Conservation (phyloP, 805 yeast species). For the Cyberlindnera americana region DNA sequence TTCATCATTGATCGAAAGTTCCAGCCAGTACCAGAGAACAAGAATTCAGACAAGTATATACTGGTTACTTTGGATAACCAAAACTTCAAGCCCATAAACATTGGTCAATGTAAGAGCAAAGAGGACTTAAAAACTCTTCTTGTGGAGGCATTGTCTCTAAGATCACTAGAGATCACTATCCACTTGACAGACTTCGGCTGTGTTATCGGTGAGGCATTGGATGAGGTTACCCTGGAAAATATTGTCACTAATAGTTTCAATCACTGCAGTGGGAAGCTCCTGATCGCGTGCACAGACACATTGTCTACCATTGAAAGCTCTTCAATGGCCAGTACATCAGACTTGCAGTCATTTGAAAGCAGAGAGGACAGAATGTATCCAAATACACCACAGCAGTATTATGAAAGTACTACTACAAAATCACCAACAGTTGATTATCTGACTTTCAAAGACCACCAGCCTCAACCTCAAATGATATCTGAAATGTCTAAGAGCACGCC, state of each 20-base stretch:
- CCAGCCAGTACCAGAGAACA: slow-evolving; percentile 34
- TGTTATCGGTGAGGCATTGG: slow-evolving; percentile 52
- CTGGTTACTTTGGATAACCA: slow-evolving; percentile 64
- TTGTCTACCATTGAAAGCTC: slow-evolving; percentile 41
- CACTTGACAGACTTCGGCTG: slow-evolving; percentile 70
- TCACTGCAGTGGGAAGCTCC: slow-evolving; percentile 34
- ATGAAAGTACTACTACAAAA: slow-evolving; percentile 39
- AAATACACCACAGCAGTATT: slow-evolving; percentile 65
- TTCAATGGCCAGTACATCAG: slow-evolving; percentile 39
- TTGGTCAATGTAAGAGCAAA: slow-evolving; percentile 29
- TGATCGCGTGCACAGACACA: slow-evolving; percentile 30
- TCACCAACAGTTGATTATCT: slow-evolving; percentile 45
- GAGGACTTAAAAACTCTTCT: slow-evolving; percentile 39
- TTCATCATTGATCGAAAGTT: slow-evolving; percentile 33
- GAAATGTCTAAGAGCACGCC: slow-evolving; percentile 3
- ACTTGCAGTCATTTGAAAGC: slow-evolving; percentile 50
- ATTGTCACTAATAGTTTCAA: slow-evolving; percentile 35
- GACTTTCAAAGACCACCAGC: slow-evolving; percentile 42
- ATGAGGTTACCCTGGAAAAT: slow-evolving; percentile 42
- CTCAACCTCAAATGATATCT: not conserved
- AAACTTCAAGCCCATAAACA: slow-evolving; percentile 48
- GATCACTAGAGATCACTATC: slow-evolving; percentile 31
- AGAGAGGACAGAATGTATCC: slow-evolving; percentile 46
- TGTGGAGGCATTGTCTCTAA: slow-evolving; percentile 33
- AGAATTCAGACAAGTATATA: slow-evolving; percentile 36